These are phyloP conservation scores for Neospermospora avenae DNA, from an alignment of 2,329 filamentous ascomycete genomes.

Conservation along the genomic window DNA sequence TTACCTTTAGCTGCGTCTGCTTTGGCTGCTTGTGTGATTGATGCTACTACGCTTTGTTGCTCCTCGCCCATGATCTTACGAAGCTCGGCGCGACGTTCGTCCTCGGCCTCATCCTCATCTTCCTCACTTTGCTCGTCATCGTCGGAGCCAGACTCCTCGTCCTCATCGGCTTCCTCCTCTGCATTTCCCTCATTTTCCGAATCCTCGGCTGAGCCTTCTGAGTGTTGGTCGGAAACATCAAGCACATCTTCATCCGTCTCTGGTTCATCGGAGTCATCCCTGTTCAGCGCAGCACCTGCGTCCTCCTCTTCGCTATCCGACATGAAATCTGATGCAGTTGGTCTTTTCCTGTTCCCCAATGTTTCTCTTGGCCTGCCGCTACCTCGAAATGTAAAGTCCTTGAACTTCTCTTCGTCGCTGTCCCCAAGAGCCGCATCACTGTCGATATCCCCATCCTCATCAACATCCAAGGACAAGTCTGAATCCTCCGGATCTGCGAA, in stretches of 20 bases:
- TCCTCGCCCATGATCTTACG: conserved; percentile 66
- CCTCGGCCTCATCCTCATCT: conserved; percentile 32
- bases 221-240: conserved; percentile 32
- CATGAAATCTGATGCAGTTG: conserved; percentile 57
- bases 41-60: conserved; percentile 62
- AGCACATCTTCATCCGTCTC: conserved; percentile 36
- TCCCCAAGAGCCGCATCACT: conserved; percentile 72
- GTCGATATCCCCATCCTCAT: conserved; percentile 57
- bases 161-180: conserved; percentile 32
- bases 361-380: conserved; percentile 49
- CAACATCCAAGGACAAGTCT: conserved; percentile 50
- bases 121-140: conserved; percentile 30
- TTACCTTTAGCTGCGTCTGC: conserved; percentile 80
- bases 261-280: conserved; percentile 26
- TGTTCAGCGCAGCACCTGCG: conserved; percentile 34
- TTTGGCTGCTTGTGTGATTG: conserved; percentile 59
- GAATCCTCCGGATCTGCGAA: conserved; percentile 51
- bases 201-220: conserved; percentile 36
- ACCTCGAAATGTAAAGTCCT: conserved; percentile 64
- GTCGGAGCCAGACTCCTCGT: conserved; percentile 23
- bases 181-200: conserved; percentile 35
- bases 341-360: conserved; percentile 38
- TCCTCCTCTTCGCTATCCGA: conserved; percentile 35
- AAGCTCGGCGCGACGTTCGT: conserved; percentile 52
- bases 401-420: conserved; percentile 80